Base-by-base conservation (phyloP, 805 yeast species). In the Pichia kluyveri region DNA sequence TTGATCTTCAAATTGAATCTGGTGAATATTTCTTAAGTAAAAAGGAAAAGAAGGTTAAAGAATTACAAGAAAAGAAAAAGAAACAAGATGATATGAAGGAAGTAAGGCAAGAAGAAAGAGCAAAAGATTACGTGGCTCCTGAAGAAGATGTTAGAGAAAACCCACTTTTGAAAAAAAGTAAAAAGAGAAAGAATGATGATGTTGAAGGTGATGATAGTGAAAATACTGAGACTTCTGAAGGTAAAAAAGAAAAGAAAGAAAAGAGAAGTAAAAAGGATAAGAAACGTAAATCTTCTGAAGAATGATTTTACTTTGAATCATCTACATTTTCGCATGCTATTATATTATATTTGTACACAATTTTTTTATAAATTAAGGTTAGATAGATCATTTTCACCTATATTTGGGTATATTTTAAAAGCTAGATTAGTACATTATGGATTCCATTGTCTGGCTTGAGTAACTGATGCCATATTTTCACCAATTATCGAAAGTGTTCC, bases 11-110 rank as follows among this genome's bases (percentile, higher is more conserved):
- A 71, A 89, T 93, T 68, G 99, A 93, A 68, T 82, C 95, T 72
- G 99, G 99, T 79, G 99, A 93, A 68, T 93, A 88, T 70, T 93
- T 93, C 79, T 74, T 93, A 70, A 86, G 88, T 51, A 85, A 87
- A 71, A 79, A 73, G 59, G 96, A 90, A 60, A 88, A 87, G 72
- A 83, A 79, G 51, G 69, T 72, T 56, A 82, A 78, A 65, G 80
- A 80, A 54, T 70, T 83, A 52, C 82, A 80, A 49, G 90, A 85
- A 60, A 86, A 88, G 75, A 77, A 80, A 54, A 86, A 81, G 47
- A 79, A 85, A 58, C 95, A 90, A 63, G 82, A 76, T 45, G 87
- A 79, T 54, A 79, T 76, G 56, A 80, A 83, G 56, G 79, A 72
- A 49, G 75, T 71, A 49, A 83, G 77, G 62, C 82, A 82, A 55